Base-by-base conservation (phyloP, 2,329 filamentous ascomycete species). In the Colletotrichum paranaense region DNA sequence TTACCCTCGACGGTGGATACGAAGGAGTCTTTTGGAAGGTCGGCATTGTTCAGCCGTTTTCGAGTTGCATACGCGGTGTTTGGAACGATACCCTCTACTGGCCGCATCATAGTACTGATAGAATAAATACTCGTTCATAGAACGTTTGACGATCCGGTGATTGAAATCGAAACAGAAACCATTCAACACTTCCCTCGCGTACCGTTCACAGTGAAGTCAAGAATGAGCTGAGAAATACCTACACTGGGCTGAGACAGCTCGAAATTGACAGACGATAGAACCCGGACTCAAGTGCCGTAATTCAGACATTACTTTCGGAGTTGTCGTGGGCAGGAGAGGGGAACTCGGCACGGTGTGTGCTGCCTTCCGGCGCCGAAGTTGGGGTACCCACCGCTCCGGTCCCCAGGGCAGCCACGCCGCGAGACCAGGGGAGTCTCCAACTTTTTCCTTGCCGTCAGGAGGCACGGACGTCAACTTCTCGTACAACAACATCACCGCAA, bases 321-420 rank as follows among this genome's bases (percentile, higher is more conserved):
- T 22, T 28, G 66, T 60, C 30, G 65, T 62, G 5, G 46, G 49
- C 2, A 24, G n/a, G 46, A 64, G 69, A 68, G 65, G 66, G 66
- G 59, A 64, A 68, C 14, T 53, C 70, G 70, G 70, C 67, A 70
- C 26, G 35, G 58, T 11, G 35, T 52, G 32, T 30, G 56, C 55
- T 11, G n/a, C 16, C 16, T 49, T 24, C 70, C 70, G 70, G 60
- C 49, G 46, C 70, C 70, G 70, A 52, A 14, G 60, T 69, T 65
- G 67, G 70, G 70, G 70, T 62, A 70, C 35, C 28, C 70, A 57
- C 60, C 60, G 70, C 67, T 56, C 67, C 70, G 70, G 56, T 59
- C 32, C 28, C 66, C 70, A 35, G 32, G 32, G 32, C 32, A 73
- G 67, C 69, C 69, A 63, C 64, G 38, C 55, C n/a, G 38, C 26